Conservation (phyloP, 495 filamentous ascomycete species). For the Aspergillus indologenus region DNA sequence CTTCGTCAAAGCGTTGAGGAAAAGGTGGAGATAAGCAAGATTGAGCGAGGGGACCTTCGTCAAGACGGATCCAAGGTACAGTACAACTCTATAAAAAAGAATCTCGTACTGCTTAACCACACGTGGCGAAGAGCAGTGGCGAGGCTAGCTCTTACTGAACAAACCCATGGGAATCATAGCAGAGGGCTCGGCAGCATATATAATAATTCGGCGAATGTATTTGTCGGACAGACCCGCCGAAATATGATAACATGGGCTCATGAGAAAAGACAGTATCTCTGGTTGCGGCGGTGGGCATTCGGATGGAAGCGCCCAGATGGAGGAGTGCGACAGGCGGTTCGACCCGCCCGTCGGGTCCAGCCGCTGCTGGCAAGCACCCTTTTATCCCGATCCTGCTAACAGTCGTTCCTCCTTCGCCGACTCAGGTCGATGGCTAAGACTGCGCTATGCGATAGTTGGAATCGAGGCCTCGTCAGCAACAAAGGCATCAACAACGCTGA, state of each 20-base stretch:
- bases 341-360: slow-evolving; percentile 1
- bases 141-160: background rate
- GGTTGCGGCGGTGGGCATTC: background rate
- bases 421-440: background rate
- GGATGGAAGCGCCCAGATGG: background rate
- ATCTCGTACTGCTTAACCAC: background rate
- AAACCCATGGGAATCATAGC: background rate
- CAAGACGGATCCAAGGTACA: background rate
- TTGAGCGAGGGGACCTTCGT: background rate
- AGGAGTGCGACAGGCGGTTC: slow-evolving; percentile 3
- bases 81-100: background rate
- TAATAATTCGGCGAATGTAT: background rate
- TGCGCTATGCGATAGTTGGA: background rate
- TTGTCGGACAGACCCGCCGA: background rate
- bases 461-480: background rate
- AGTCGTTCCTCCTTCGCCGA: too few relatives aligned
- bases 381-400: background rate
- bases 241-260: background rate
- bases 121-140: background rate
- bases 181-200: background rate
- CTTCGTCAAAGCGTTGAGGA: background rate
- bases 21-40: background rate
- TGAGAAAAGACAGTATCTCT: background rate
- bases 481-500: background rate
- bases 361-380: slow-evolving; percentile 2